Conservation (phyloP, 1,284 basidiomycete species). For the Omphalotus olearius region DNA sequence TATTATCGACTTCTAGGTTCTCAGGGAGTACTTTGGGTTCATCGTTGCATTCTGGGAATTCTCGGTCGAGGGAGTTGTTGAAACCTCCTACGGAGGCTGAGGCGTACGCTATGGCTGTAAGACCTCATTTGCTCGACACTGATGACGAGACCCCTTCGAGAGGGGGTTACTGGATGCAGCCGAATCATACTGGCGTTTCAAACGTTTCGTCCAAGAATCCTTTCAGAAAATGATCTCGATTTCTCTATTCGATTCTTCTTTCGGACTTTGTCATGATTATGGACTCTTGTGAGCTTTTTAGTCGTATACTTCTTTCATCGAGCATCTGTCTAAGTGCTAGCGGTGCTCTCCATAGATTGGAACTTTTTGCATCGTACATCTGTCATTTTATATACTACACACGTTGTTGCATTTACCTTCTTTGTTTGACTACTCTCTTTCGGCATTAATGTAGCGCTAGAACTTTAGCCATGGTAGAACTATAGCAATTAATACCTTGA, state of each 20-base stretch:
- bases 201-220: conserved; percentile 12
- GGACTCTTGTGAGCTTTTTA: neutral
- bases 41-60: conserved; percentile 1
- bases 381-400: neutral
- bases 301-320: neutral
- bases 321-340: conserved; percentile 1
- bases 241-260: neutral
- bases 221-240: conserved; percentile 6
- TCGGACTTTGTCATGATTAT: neutral
- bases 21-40: conserved; percentile 29
- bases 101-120: conserved; percentile 7
- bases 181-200: conserved; percentile 9
- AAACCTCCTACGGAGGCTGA: conserved; percentile 3
- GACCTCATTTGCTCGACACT: conserved; percentile 2
- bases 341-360: neutral
- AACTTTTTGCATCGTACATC: neutral
- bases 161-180: conserved; percentile 1
- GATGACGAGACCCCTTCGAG: neutral
- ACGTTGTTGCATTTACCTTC: too few relatives aligned
- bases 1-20: conserved; percentile 25
- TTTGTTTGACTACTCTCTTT: too few relatives aligned
- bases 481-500: too few relatives aligned
- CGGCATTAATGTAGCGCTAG: too few relatives aligned
- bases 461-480: too few relatives aligned
- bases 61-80: conserved; percentile 1